phyloP scores from a whole-genome alignment of 2,329 filamentous ascomycete genomes.

The Phialophora chinensis region DNA sequence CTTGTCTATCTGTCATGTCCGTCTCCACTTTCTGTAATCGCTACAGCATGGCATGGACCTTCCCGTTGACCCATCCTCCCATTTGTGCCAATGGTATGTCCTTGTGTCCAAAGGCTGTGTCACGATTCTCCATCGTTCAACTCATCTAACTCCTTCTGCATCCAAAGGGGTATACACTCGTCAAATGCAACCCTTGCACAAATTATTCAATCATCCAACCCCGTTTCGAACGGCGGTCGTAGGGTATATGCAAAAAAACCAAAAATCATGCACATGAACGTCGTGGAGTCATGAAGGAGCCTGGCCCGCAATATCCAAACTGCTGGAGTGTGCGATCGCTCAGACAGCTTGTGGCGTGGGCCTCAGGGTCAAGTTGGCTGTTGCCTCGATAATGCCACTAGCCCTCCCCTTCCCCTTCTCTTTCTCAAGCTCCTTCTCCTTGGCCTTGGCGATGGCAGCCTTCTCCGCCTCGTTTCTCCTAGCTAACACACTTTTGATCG shows the following conservation, averaged over 20 bases:
- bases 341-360: conserved; percentile 7
- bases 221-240: neutral
- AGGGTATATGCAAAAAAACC: neutral
- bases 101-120: neutral
- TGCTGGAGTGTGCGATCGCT: neutral
- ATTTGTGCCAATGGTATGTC: neutral
- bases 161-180: neutral
- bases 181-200: neutral
- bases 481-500: conserved; percentile 73
- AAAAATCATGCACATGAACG: conserved; percentile 5
- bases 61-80: neutral
- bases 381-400: conserved; percentile 14
- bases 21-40: neutral
- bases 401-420: conserved; percentile 20
- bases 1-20: neutral
- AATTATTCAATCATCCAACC: neutral
- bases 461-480: conserved; percentile 31
- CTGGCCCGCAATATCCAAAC: neutral
- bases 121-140: neutral
- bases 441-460: conserved; percentile 20
- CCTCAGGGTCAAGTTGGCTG: conserved; percentile 20
- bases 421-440: conserved; percentile 4
- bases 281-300: neutral
- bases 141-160: neutral
- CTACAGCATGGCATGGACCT: neutral